Conservation (phyloP, 108 stramenopile genomes). For the Nitzschia palea region DNA sequence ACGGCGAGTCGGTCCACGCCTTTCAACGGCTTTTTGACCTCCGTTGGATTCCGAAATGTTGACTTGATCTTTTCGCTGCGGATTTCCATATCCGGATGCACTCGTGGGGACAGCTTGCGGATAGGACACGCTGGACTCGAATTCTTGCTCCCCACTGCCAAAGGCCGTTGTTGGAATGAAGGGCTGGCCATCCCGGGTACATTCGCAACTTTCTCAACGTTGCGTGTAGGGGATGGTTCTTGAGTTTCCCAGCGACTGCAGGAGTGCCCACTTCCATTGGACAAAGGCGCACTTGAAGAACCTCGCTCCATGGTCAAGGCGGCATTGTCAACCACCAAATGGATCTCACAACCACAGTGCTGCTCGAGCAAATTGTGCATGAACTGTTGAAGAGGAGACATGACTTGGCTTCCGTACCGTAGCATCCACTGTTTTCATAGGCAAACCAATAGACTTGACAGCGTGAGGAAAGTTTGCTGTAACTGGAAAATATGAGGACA, state of each 20-base stretch:
- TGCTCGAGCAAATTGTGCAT: background rate
- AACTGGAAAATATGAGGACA: too few species aligned
- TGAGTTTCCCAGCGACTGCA: background rate
- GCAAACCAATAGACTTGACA: too few species aligned
- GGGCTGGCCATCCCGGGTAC: too few species aligned
- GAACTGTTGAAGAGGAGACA: background rate
- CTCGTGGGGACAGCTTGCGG: background rate
- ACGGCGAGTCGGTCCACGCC: background rate
- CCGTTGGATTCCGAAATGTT: background rate
- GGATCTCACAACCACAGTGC: background rate
- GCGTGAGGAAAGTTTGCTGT: too few species aligned
- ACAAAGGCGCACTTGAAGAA: background rate
- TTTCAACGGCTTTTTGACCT: background rate
- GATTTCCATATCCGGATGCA: background rate
- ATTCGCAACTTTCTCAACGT: background rate
- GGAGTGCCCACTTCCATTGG: background rate
- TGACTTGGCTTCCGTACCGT: too few species aligned
- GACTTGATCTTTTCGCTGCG: background rate
- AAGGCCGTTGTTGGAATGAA: background rate
- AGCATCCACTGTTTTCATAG: too few species aligned
- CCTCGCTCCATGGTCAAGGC: background rate
- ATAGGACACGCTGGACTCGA: background rate
- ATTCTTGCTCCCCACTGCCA: background rate
- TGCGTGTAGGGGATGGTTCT: background rate
- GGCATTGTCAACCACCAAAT: background rate